Evolutionary conservation across 306 rosid species (phyloP).

Genomic region (Heteromeles arbutifolia): DNA sequence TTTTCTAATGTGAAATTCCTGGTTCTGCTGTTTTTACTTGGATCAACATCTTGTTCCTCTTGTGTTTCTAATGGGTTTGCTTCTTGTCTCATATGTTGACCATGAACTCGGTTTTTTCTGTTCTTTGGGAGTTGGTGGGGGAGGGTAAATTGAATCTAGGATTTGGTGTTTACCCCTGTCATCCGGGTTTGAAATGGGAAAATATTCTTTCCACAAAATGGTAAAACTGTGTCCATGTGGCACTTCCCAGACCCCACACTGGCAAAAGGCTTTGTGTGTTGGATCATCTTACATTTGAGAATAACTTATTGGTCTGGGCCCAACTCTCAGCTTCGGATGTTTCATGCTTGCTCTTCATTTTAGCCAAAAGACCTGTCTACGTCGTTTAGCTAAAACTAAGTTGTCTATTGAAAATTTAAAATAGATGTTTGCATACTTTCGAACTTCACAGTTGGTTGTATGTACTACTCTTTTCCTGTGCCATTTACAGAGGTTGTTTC

Average conservation of each 20-base stretch:
- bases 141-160: neutral
- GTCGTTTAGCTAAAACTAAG: neutral
- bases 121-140: neutral
- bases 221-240: neutral
- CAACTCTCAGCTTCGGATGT: neutral
- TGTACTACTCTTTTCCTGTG: neutral
- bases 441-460: neutral
- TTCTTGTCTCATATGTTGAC: neutral
- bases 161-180: neutral
- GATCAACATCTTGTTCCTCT: neutral
- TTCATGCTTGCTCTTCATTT: neutral
- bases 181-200: neutral
- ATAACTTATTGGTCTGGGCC: neutral
- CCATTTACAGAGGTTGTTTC: slow-evolving; percentile 12
- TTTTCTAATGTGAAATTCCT: neutral
- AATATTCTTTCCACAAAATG: neutral
- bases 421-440: neutral
- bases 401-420: neutral
- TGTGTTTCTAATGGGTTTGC: neutral
- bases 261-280: too few species aligned
- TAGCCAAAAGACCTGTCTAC: neutral
- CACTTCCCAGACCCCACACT: too few species aligned
- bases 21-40: neutral
- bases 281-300: too few species aligned
- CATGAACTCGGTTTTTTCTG: neutral